phyloP scores from a whole-genome alignment of 306 rosid species.

The Vigna hirtella region DNA sequence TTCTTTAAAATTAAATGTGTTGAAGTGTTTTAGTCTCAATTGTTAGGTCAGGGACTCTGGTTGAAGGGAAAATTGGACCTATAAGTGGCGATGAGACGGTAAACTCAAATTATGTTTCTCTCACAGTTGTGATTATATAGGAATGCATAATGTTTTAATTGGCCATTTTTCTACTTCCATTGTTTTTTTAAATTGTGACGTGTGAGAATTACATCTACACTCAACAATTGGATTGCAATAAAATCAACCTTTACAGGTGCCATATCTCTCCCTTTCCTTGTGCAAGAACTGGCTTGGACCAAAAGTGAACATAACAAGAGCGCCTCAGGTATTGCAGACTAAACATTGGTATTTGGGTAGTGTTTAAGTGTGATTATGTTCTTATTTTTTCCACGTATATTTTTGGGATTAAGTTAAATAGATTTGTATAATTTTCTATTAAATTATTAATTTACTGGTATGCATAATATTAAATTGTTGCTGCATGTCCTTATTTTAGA shows the following conservation, averaged over 20 bases:
- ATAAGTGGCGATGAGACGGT: constrained; percentile 96
- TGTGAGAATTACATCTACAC: constrained; percentile 18
- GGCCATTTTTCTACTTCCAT: background rate
- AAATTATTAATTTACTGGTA: constrained; percentile 35
- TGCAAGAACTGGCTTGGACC: constrained; percentile 99
- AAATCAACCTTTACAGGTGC: constrained; percentile 66
- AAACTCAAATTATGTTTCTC: constrained; percentile 46
- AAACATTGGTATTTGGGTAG: constrained; percentile 8
- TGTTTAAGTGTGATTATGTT: constrained; percentile 4
- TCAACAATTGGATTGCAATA: constrained; percentile 31
- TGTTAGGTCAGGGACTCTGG: constrained; percentile 89
- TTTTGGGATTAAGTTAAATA: constrained; percentile 26
- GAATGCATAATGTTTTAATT: constrained; percentile 23
- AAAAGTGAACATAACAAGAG: constrained; percentile 91
- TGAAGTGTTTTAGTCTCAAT: constrained; percentile 36
- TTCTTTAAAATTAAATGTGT: constrained; percentile 18
- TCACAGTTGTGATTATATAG: constrained; percentile 37
- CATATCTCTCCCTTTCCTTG: constrained; percentile 93
- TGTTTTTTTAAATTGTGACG: constrained; percentile 41
- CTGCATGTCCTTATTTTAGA: constrained; percentile 27
- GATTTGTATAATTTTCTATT: constrained; percentile 9
- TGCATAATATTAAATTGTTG: constrained; percentile 1
- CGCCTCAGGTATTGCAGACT: constrained; percentile 81
- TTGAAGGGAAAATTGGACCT: constrained; percentile 86
- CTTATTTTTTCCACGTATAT: background rate